phyloP scores from a whole-genome alignment of 805 yeast species.

The Soucietia sequanensis region DNA sequence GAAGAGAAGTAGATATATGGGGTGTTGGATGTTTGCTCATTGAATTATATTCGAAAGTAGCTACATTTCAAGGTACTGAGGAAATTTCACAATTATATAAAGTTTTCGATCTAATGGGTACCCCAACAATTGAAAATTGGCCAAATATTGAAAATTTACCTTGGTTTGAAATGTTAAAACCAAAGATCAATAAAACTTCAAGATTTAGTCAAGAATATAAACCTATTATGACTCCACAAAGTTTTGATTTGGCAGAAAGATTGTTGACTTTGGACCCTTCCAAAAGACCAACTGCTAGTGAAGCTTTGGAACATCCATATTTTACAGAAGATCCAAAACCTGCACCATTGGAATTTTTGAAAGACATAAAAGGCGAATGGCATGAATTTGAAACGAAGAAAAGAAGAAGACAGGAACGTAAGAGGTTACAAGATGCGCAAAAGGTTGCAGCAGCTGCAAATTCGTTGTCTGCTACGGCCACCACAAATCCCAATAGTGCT shows the following conservation, averaged over 20 bases:
- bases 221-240: slow-evolving; percentile 45
- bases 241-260: slow-evolving; percentile 63
- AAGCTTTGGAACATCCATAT: slow-evolving; percentile 66
- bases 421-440: slow-evolving; percentile 32
- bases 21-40: slow-evolving; percentile 90
- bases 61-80: slow-evolving; percentile 84
- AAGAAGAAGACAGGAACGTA: slow-evolving; percentile 54
- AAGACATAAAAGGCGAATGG: slow-evolving; percentile 79
- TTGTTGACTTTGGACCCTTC: slow-evolving; percentile 69
- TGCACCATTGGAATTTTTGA: slow-evolving; percentile 54
- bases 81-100: slow-evolving; percentile 80
- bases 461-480: too few species aligned
- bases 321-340: slow-evolving; percentile 69
- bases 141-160: slow-evolving; percentile 77
- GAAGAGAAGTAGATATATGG: slow-evolving; percentile 93
- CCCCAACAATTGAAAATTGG: slow-evolving; percentile 74
- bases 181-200: slow-evolving; percentile 39
- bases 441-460: slow-evolving; percentile 7
- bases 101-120: slow-evolving; percentile 83
- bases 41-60: slow-evolving; percentile 72
- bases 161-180: slow-evolving; percentile 87
- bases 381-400: slow-evolving; percentile 95
- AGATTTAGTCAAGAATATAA: slow-evolving; percentile 31
- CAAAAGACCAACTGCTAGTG: slow-evolving; percentile 61
- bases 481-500: slow-evolving; percentile 1